Conservation (phyloP, 2,329 filamentous ascomycete species). For the Alternaria hordeiaustralica region DNA sequence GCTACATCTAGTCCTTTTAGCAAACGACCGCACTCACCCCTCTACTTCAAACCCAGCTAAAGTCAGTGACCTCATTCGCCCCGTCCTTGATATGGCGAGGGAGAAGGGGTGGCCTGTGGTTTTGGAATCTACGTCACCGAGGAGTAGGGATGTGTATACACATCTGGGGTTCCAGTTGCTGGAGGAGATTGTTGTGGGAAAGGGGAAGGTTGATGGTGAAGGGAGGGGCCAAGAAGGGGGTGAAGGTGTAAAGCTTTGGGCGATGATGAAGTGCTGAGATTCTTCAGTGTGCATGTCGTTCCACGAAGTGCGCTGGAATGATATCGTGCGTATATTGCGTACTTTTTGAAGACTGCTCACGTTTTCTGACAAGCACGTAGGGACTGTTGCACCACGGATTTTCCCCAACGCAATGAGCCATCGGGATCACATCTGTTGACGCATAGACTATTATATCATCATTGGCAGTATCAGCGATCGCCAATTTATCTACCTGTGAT, state of each 20-base stretch:
- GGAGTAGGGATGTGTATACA: constrained; percentile 6
- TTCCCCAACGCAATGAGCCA: not conserved
- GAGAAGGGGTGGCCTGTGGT: constrained; percentile 9
- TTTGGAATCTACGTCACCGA: constrained; percentile 6
- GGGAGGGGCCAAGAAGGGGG: constrained; percentile 9
- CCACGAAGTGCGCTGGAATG: not conserved
- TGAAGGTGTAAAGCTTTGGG: constrained; percentile 9
- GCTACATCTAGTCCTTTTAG: constrained; percentile 8
- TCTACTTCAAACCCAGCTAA: not conserved
- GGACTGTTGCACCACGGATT: not conserved
- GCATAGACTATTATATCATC: not conserved
- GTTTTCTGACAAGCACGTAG: not conserved
- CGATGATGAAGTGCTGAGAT: constrained; percentile 9
- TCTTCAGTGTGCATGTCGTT: not conserved
- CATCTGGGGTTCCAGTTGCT: constrained; percentile 7
- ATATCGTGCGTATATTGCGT: not conserved
- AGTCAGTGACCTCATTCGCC: constrained; percentile 9
- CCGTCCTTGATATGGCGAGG: constrained; percentile 8
- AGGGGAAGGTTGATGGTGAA: not conserved
- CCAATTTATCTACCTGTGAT: no score
- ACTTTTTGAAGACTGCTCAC: not conserved
- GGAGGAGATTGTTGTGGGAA: constrained; percentile 3
- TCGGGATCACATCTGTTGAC: not conserved
- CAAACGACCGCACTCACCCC: constrained; percentile 6
- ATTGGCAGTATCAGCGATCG: not conserved